A percentile compares a stretch with the other conserved stretches of the same genome.
Evolutionary conservation across 345 rosid species (phyloP).

Genomic region (Populus deltoides): DNA sequence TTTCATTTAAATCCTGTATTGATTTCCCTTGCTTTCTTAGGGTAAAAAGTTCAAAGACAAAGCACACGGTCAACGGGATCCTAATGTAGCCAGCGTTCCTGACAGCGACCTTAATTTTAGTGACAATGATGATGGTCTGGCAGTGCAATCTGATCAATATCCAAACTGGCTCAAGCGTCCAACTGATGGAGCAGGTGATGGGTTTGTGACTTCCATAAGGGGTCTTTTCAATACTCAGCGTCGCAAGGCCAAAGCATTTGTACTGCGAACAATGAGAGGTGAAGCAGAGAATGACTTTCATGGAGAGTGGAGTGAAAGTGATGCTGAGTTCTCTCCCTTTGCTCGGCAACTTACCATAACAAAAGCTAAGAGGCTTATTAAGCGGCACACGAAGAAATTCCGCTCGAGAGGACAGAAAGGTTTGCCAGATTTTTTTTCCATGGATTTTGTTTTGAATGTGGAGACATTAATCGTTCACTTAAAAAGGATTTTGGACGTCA

Average conservation of each 20-base stretch:
- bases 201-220: constrained; percentile 83
- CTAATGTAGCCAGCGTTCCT: constrained; percentile 43
- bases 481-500: neutral
- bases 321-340: constrained; percentile 74
- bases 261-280: constrained; percentile 89
- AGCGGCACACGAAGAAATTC: constrained; percentile 85
- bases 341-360: constrained; percentile 92
- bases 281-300: constrained; percentile 84
- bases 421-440: constrained; percentile 13
- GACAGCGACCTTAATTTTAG: constrained; percentile 75
- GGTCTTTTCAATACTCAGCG: constrained; percentile 94
- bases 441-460: neutral
- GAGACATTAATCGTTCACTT: neutral
- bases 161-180: constrained; percentile 78
- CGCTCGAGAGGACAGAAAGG: constrained; percentile 81
- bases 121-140: constrained; percentile 62
- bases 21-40: constrained; percentile 34
- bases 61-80: constrained; percentile 53
- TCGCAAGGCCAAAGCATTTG: constrained; percentile 88
- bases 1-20: neutral
- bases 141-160: constrained; percentile 62
- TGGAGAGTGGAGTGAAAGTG: constrained; percentile 96
- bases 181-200: constrained; percentile 96
- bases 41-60: constrained; percentile 96
- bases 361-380: constrained; percentile 77